These are phyloP conservation scores for Fusarium napiforme DNA, from an alignment of 2,329 filamentous ascomycete genomes.

Conservation along the genomic window DNA sequence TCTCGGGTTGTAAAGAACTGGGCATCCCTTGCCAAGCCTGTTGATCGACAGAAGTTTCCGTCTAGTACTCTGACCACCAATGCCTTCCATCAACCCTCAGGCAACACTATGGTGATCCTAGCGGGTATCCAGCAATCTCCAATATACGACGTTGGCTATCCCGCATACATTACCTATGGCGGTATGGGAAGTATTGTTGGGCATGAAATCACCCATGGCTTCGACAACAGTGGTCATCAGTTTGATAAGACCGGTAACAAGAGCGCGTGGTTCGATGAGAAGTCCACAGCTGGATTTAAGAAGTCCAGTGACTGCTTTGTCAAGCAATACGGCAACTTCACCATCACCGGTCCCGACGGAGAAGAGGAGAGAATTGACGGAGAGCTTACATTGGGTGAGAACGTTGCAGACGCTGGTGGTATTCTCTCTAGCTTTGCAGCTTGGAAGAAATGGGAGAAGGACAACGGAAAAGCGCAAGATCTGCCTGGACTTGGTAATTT, in stretches of 20 bases:
- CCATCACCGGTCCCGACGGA: conserved; percentile 65
- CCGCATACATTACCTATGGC: conserved; percentile 73
- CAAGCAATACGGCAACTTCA: conserved; percentile 72
- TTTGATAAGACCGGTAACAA: conserved; percentile 73
- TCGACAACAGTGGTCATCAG: conserved; percentile 72
- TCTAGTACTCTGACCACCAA: conserved; percentile 71
- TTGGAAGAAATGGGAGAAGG: conserved; percentile 69
- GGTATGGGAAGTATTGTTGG: conserved; percentile 74
- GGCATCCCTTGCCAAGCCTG: conserved; percentile 68
- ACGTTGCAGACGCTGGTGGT: conserved; percentile 77
- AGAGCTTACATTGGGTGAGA: conserved; percentile 72
- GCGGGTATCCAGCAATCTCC: conserved; percentile 74
- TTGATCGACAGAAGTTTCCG: conserved; percentile 68
- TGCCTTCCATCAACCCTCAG: conserved; percentile 72
- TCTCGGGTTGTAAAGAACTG: conserved; percentile 63
- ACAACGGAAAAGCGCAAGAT: conserved; percentile 58
- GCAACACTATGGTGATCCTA: conserved; percentile 72
- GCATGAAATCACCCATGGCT: conserved; percentile 76
- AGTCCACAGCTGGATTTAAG: conserved; percentile 68
- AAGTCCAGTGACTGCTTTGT: conserved; percentile 71
- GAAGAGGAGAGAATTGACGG: conserved; percentile 71
- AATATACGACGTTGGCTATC: conserved; percentile 70
- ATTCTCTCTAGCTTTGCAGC: conserved; percentile 70
- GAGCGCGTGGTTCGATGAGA: conserved; percentile 73
- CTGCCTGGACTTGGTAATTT: conserved; percentile 72